Evolutionary conservation across 1,284 basidiomycete genomes (phyloP), one percentile per base, ranked within the genome.

Genomic region (Trichosporon sp.): DNA sequence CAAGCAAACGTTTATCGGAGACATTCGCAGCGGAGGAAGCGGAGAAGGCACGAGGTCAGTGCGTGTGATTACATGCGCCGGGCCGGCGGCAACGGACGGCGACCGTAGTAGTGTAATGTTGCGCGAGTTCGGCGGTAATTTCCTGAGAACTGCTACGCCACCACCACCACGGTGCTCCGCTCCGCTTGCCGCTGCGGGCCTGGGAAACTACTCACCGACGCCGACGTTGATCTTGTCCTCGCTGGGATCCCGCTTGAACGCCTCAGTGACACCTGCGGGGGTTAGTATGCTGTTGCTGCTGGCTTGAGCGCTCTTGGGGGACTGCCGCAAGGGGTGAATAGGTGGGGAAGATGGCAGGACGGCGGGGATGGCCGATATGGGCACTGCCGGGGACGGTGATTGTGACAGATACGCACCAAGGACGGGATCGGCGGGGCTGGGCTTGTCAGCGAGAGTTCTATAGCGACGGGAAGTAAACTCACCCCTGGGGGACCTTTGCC

Each of bases 201-300:
- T 10, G 7, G 11, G 10, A 13, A 2, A 23, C n/a, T 6, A 58
- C 59, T 78, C 78, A 78, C 92, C 92, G 69, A 95, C 93, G 78
- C 95, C 95, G 63, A 99, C 85, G 84, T 99, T 99, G 80, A 98
- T 97, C 83, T 99, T 99, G 74, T 88, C 87, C 21, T 91, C 83
- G 77, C 90, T 87, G 72, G 88, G 88, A 86, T 96, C 92, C 62
- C 90, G 89, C 84, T 95, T 97, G 71, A 73, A 79, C 62, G 73
- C 74, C 61, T 79, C 78, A n/a, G 76, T 77, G 37, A 79, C 76
- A 70, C 77, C 76, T 76, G 62, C 25, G 27, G 34, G 2, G 19
- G 40, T 58, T 31, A 65, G 64, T 34, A n/a, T 14, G 4, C 14
- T 54, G 33, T n/a, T 40, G 3, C 8, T 8, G 21, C 16, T 27